Evolutionary conservation across 805 yeast genomes (phyloP).

Genomic region (Priceomyces haplophilus): DNA sequence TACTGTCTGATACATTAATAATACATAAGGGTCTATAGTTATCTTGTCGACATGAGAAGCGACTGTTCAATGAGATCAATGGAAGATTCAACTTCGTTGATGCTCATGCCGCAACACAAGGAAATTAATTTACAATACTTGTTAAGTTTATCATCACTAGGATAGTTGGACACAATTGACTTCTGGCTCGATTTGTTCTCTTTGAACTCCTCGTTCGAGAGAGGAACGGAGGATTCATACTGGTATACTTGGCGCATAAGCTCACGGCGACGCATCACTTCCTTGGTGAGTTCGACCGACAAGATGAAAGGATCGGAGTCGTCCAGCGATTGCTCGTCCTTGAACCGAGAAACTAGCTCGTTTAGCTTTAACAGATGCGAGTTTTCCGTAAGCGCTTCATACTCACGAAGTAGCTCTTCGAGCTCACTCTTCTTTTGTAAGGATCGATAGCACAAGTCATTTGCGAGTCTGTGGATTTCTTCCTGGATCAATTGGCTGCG

Average conservation of each 20-base stretch:
- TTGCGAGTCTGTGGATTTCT: constrained; percentile 37
- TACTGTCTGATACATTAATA: background rate
- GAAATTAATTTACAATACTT: constrained; percentile 42
- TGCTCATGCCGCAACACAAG: constrained; percentile 41
- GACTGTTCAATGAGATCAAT: constrained; percentile 43
- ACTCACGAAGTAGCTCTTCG: constrained; percentile 6
- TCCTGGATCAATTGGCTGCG: constrained; percentile 38
- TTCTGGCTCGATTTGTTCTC: constrained; percentile 8
- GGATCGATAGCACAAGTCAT: constrained; percentile 37
- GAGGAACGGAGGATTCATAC: constrained; percentile 22
- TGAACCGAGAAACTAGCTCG: background rate
- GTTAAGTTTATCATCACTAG: constrained; percentile 31
- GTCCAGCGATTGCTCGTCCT: constrained; percentile 3
- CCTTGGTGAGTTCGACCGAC: constrained; percentile 26
- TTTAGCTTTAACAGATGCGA: background rate
- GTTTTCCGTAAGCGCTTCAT: background rate
- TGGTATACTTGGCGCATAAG: constrained; percentile 17
- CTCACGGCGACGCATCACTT: constrained; percentile 19
- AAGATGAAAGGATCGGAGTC: constrained; percentile 15
- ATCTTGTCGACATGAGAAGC: constrained; percentile 21
- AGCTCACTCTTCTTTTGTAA: constrained; percentile 32
- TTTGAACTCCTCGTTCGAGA: constrained; percentile 15
- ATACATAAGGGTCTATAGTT: constrained; percentile 5
- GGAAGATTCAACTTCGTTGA: constrained; percentile 38
- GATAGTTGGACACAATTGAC: constrained; percentile 22